Evolutionary conservation across 2,329 filamentous ascomycete genomes (phyloP), one percentile per base, ranked within the genome.

Genomic region (Pestalotiopsis fici): DNA sequence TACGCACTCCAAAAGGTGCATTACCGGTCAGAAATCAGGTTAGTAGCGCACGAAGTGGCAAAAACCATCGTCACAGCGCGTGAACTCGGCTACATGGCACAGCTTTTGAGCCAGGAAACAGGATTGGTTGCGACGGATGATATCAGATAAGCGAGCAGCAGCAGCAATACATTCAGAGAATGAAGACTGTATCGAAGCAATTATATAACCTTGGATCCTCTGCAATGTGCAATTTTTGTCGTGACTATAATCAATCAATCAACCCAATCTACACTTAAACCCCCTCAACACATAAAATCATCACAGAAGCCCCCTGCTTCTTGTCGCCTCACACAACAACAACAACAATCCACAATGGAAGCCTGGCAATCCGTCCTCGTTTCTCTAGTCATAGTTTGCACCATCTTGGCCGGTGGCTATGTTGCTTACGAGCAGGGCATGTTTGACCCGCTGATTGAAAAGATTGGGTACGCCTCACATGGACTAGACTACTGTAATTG

Each of bases 401-500:
- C 75, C 31, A 54, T 79, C 55, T 66, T 79, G 47, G 74, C 74
- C 13, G 74, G 74, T 9, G 74, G 74, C 13, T 74, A 78, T 64
- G 76, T 74, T 23, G 80, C 79, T 15, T 82, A 82, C 71, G 69
- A 76, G n/a, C 71, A 78, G 65, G 80, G 80, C 60, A 74, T 75
- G 61, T 70, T 80, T 59, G 78, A 82, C 67, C 78, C 79, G 1
- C 66, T 79, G 27, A 79, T 82, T 64, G 78, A 81, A 67, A 72
- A 78, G 67, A 65, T 82, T 57, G 78, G 76, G 71, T 71, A 71
- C 65, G 70, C 50, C 25, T 23, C 21, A 64, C 28, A 18, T 60
- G 7, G 11, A 12, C 18, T 6, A 35, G 18, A 4, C 35, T 47
- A 18, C 11, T 64, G 28, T 31, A 6, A 35, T 35, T 6, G n/a